Evolutionary conservation across 352 stramenopile genomes (phyloP).

Genomic region (Phytopythium oedochilum): DNA sequence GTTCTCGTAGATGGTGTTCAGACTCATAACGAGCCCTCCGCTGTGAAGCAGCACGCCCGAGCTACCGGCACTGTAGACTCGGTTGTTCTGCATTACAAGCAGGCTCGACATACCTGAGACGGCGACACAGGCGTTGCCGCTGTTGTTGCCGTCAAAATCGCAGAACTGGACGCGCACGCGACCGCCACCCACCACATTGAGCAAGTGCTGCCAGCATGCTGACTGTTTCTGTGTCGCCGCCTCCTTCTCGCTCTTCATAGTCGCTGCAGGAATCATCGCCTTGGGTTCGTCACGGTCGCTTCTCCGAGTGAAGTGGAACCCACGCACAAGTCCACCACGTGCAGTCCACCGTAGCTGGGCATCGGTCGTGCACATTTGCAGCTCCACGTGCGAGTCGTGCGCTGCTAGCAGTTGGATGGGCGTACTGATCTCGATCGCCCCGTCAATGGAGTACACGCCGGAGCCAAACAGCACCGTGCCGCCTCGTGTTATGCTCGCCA

Average conservation of each 20-base stretch:
- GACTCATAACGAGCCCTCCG: constrained; percentile 51
- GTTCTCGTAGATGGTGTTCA: constrained; percentile 54
- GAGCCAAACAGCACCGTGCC: constrained; percentile 64
- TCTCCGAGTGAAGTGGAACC: constrained; percentile 53
- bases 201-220: constrained; percentile 57
- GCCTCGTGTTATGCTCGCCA: constrained; percentile 22
- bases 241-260: neutral
- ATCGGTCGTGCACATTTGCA: constrained; percentile 48
- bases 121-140: constrained; percentile 59
- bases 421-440: constrained; percentile 39
- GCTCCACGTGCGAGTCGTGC: constrained; percentile 55
- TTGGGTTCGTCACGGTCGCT: constrained; percentile 15
- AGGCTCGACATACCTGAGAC: constrained; percentile 41
- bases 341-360: constrained; percentile 57
- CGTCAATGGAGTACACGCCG: constrained; percentile 56
- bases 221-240: constrained; percentile 13
- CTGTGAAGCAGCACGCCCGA: constrained; percentile 54
- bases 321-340: constrained; percentile 51
- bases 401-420: constrained; percentile 43
- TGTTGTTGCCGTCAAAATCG: constrained; percentile 58
- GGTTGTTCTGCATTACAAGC: constrained; percentile 53
- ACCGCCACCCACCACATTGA: constrained; percentile 40
- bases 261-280: neutral
- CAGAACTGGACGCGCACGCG: constrained; percentile 53
- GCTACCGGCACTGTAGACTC: constrained; percentile 47